phyloP scores from a whole-genome alignment of 306 rosid genomes.

The Pterocarpus macrocarpus region DNA sequence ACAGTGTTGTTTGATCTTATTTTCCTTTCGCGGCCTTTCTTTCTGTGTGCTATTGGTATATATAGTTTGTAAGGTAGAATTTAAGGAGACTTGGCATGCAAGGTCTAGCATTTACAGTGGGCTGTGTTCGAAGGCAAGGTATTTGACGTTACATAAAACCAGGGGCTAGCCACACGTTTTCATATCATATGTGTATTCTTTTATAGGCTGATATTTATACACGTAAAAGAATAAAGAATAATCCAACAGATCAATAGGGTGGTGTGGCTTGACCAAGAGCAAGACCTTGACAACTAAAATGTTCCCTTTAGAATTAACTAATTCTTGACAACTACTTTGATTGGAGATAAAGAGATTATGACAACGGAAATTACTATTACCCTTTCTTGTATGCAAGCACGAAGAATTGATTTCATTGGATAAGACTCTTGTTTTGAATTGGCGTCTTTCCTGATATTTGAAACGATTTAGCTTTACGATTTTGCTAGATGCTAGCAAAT shows the following conservation, averaged over 20 bases:
- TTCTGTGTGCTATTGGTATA: constrained; percentile 48
- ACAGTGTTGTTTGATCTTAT: neutral
- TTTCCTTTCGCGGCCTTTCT: constrained; percentile 8
- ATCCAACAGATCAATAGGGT: constrained; percentile 11
- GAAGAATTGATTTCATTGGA: neutral
- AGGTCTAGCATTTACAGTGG: constrained; percentile 49
- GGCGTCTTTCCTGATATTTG: neutral
- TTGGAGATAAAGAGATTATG: neutral
- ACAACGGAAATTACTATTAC: constrained; percentile 4
- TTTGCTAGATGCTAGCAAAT: neutral
- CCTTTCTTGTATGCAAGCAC: constrained; percentile 7
- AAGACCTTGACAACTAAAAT: neutral
- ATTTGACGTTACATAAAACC: constrained; percentile 65
- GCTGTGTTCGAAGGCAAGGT: constrained; percentile 43
- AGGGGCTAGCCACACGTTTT: constrained; percentile 78
- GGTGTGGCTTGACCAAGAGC: neutral
- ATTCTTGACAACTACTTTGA: neutral
- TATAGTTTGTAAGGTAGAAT: constrained; percentile 33
- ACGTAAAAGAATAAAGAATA: neutral
- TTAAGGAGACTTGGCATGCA: neutral
- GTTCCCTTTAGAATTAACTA: neutral
- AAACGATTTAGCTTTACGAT: neutral
- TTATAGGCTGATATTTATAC: neutral
- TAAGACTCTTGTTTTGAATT: neutral
- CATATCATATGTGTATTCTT: neutral